Conservation (phyloP, 441 rosid species). For the Bocquillonia castaneifolia region DNA sequence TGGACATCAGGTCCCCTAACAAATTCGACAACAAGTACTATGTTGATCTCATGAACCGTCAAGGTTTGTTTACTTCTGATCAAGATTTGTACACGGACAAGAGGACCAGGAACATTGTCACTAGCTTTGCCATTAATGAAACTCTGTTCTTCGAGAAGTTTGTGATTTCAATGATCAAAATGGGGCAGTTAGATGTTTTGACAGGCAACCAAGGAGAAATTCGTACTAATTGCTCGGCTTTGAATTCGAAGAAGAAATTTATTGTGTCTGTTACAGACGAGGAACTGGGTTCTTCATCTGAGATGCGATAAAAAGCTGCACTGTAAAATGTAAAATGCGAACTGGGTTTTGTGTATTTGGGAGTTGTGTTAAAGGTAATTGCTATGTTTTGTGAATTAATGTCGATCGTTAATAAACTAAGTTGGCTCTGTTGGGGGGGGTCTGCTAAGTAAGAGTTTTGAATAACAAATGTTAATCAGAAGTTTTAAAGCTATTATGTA, state of each 20-base stretch:
- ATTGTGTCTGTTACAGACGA: constrained; percentile 49
- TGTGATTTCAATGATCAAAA: constrained; percentile 51
- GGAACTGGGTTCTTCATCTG: constrained; percentile 34
- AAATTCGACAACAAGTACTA: constrained; percentile 77
- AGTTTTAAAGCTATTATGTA: too few relatives aligned
- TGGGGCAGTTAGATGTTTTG: constrained; percentile 63
- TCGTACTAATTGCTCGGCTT: constrained; percentile 60
- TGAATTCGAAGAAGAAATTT: constrained; percentile 36
- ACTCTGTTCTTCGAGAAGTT: constrained; percentile 62
- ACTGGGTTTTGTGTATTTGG: not conserved
- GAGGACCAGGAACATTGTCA: constrained; percentile 56
- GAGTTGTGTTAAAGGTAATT: not conserved
- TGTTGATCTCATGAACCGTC: constrained; percentile 71
- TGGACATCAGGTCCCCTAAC: constrained; percentile 62
- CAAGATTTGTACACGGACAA: constrained; percentile 62
- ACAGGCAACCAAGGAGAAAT: constrained; percentile 68
- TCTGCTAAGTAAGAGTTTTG: too few relatives aligned
- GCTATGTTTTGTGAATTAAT: too few relatives aligned
- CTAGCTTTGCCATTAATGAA: constrained; percentile 53
- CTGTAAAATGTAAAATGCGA: too few relatives aligned
- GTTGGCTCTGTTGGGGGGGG: too few relatives aligned
- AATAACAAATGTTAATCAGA: too few relatives aligned
- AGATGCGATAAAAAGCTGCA: constrained; percentile 14
- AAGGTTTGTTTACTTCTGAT: constrained; percentile 80
- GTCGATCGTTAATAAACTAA: too few relatives aligned